These are phyloP conservation scores for Populus tremula DNA, from an alignment of 345 rosid species.

Conservation along the genomic window DNA sequence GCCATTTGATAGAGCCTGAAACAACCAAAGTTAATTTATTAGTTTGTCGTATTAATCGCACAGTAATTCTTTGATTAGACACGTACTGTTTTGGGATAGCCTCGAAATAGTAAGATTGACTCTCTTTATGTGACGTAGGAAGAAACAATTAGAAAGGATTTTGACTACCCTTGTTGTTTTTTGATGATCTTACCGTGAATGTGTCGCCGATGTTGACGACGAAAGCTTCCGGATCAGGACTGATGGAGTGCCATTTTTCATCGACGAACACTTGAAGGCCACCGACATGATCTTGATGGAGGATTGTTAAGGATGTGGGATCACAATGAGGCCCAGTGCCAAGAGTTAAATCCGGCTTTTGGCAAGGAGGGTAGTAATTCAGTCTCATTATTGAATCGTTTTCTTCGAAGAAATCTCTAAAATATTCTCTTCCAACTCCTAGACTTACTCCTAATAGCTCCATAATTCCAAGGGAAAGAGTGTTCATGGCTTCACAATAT, in stretches of 20 bases:
- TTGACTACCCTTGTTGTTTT: neutral
- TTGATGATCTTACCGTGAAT: conserved; percentile 60
- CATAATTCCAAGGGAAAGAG: conserved; percentile 73
- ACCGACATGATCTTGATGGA: conserved; percentile 84
- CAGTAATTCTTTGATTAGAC: neutral
- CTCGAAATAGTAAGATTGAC: neutral
- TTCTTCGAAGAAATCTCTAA: conserved; percentile 66
- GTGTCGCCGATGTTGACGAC: conserved; percentile 97
- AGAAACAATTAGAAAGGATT: neutral
- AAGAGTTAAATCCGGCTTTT: conserved; percentile 76
- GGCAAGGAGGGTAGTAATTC: conserved; percentile 90
- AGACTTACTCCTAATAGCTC: conserved; percentile 81
- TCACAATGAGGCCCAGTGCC: conserved; percentile 99
- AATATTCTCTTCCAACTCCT: conserved; percentile 49
- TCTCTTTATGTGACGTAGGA: neutral
- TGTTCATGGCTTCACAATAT: conserved; percentile 83
- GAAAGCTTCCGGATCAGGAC: conserved; percentile 67
- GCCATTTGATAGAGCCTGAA: conserved; percentile 85
- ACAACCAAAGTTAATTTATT: neutral
- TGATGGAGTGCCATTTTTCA: conserved; percentile 67
- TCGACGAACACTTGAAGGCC: conserved; percentile 92
- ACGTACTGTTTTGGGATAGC: neutral
- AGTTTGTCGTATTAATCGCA: neutral
- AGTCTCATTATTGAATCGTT: conserved; percentile 95
- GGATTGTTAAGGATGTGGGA: conserved; percentile 95